phyloP scores from a whole-genome alignment of 2,329 filamentous ascomycete genomes.

The Calonectria honghensis region DNA sequence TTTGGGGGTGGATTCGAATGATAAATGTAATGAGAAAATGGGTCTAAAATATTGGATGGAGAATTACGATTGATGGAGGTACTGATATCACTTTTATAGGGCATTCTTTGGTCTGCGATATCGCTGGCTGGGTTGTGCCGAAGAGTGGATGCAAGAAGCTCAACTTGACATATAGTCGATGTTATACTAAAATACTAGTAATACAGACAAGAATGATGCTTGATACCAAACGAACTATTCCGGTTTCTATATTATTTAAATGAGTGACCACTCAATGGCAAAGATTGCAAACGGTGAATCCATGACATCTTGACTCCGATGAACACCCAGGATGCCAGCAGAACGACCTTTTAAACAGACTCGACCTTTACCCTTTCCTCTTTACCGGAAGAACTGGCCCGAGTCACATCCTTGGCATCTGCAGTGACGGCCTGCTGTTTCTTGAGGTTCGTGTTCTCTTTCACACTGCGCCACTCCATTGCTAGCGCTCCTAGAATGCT shows the following conservation, averaged over 20 bases:
- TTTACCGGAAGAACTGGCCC: too few relatives aligned
- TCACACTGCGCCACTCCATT: conserved; percentile 72
- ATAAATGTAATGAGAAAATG: background rate
- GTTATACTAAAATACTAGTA: background rate
- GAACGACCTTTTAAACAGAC: background rate
- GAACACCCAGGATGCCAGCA: too few relatives aligned
- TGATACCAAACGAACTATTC: background rate
- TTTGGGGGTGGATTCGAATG: background rate
- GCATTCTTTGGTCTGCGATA: too few relatives aligned
- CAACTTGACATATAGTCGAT: background rate
- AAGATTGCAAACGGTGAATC: background rate
- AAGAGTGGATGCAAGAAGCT: background rate
- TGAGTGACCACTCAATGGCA: background rate
- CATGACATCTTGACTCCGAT: too few relatives aligned
- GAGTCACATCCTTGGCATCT: background rate
- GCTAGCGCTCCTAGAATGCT: conserved; percentile 69
- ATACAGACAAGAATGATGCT: background rate
- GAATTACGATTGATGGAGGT: background rate
- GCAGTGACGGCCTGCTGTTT: background rate
- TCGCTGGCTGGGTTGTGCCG: too few relatives aligned
- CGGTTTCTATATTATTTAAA: background rate
- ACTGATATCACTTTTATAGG: too few relatives aligned
- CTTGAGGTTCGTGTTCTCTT: background rate
- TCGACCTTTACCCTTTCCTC: background rate
- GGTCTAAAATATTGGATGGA: background rate